Evolutionary conservation across 139 green algal species (phyloP).

Genomic region (Chloropicon primus): DNA sequence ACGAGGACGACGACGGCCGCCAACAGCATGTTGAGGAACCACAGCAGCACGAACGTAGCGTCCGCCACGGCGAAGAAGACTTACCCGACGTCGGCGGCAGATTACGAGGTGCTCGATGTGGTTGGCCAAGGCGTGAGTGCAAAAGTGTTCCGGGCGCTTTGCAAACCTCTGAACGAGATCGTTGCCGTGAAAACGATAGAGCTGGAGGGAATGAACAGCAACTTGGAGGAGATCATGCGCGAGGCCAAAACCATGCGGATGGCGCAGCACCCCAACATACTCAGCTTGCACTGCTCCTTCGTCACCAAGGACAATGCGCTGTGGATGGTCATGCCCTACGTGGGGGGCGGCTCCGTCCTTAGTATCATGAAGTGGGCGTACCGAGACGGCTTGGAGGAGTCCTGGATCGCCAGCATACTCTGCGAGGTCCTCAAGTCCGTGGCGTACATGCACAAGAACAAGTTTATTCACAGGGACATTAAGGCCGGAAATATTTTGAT

Average conservation of each 20-base stretch:
- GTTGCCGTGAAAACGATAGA: conserved; percentile 94
- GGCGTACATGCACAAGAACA: conserved; percentile 89
- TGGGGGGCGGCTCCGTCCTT: conserved; percentile 34
- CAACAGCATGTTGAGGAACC: neutral
- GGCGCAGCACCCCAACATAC: conserved; percentile 87
- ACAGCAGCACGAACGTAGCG: neutral
- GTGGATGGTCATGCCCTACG: conserved; percentile 84
- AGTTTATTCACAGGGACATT: conserved; percentile 92
- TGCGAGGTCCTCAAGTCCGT: conserved; percentile 81
- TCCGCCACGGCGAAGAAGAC: neutral
- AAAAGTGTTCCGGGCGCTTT: conserved; percentile 66
- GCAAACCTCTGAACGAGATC: conserved; percentile 47
- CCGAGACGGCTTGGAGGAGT: conserved; percentile 76
- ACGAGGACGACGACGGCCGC: no score
- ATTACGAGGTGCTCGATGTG: conserved; percentile 86
- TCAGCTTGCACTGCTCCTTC: conserved; percentile 85
- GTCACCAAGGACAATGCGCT: conserved; percentile 62
- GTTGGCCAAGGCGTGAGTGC: conserved; percentile 80
- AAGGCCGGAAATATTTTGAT: conserved; percentile 98
- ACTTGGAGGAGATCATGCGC: conserved; percentile 84
- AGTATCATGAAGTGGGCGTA: conserved; percentile 44
- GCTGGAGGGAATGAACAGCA: conserved; percentile 54
- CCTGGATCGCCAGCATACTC: conserved; percentile 82
- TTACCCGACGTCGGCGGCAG: conserved; percentile 54
- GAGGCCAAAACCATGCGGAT: conserved; percentile 91